These are phyloP conservation scores for Turnera subulata DNA, from an alignment of 345 rosid species.

Conservation along the genomic window DNA sequence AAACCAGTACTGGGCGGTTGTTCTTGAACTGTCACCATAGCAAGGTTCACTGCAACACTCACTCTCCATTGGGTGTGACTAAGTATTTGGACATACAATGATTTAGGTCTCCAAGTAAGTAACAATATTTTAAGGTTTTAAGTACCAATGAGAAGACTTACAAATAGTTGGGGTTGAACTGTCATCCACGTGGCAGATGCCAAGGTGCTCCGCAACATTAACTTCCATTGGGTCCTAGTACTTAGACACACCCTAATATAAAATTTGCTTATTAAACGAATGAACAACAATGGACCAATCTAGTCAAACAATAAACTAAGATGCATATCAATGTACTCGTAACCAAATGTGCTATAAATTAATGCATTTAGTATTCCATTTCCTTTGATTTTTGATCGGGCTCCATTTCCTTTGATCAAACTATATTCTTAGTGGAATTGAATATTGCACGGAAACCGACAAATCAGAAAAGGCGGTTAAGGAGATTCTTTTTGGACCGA, in stretches of 20 bases:
- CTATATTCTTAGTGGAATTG: not conserved
- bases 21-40: conserved; percentile 23
- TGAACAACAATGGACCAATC: conserved; percentile 6
- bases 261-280: not conserved
- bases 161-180: conserved; percentile 28
- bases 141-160: not conserved
- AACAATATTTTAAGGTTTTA: not conserved
- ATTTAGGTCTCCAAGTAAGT: not conserved
- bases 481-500: conserved; percentile 41
- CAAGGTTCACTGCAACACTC: conserved; percentile 21
- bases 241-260: conserved; percentile 12
- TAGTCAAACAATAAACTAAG: conserved; percentile 29
- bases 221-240: conserved; percentile 18
- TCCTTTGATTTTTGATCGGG: too few species aligned
- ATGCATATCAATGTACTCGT: not conserved
- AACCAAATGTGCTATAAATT: conserved; percentile 8
- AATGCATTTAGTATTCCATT: not conserved
- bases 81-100: conserved; percentile 10
- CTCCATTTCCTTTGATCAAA: too few species aligned
- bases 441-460: conserved; percentile 41
- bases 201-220: conserved; percentile 13
- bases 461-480: conserved; percentile 42
- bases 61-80: conserved; percentile 1
- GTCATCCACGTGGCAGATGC: conserved; percentile 40
- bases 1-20: conserved; percentile 7